Evolutionary conservation across 495 filamentous ascomycete genomes (phyloP).

Genomic region (Hypoxylon fuscum): DNA sequence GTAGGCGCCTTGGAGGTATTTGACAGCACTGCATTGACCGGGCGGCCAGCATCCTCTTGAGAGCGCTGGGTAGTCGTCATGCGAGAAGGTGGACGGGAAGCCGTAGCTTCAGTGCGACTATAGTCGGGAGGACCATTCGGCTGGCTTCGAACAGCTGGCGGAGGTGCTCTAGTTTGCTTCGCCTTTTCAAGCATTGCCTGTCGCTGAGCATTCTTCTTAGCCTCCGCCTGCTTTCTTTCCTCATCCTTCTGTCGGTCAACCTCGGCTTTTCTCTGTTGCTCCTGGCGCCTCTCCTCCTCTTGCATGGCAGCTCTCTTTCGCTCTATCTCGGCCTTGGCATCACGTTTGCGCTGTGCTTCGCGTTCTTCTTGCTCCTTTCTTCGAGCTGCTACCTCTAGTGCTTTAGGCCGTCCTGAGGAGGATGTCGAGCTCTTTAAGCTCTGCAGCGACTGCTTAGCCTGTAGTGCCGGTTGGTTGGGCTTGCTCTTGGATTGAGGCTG

Average conservation of each 20-base stretch:
- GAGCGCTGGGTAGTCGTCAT: slow-evolving; percentile 50
- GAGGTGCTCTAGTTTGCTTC: slow-evolving; percentile 63
- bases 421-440: slow-evolving; percentile 76
- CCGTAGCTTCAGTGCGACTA: slow-evolving; percentile 41
- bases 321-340: slow-evolving; percentile 79
- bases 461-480: slow-evolving; percentile 71
- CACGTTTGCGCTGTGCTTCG: slow-evolving; percentile 78
- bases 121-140: slow-evolving; percentile 59
- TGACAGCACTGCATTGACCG: slow-evolving; percentile 54
- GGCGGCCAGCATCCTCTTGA: slow-evolving; percentile 53
- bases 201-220: slow-evolving; percentile 75
- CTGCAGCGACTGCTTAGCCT: slow-evolving; percentile 68
- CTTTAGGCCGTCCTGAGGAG: slow-evolving; percentile 67
- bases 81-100: slow-evolving; percentile 52
- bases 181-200: slow-evolving; percentile 77
- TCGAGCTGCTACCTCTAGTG: slow-evolving; percentile 70
- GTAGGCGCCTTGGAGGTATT: slow-evolving; percentile 53
- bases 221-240: slow-evolving; percentile 56
- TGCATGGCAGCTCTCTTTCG: slow-evolving; percentile 72
- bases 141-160: slow-evolving; percentile 59
- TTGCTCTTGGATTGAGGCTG: slow-evolving; percentile 65
- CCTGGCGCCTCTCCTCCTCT: slow-evolving; percentile 63
- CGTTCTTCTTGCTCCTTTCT: slow-evolving; percentile 84
- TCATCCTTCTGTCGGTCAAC: slow-evolving; percentile 61
- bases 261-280: slow-evolving; percentile 61